Evolutionary conservation across 202 grass and related monocot genomes (phyloP).

Genomic region (Digitaria exilis): DNA sequence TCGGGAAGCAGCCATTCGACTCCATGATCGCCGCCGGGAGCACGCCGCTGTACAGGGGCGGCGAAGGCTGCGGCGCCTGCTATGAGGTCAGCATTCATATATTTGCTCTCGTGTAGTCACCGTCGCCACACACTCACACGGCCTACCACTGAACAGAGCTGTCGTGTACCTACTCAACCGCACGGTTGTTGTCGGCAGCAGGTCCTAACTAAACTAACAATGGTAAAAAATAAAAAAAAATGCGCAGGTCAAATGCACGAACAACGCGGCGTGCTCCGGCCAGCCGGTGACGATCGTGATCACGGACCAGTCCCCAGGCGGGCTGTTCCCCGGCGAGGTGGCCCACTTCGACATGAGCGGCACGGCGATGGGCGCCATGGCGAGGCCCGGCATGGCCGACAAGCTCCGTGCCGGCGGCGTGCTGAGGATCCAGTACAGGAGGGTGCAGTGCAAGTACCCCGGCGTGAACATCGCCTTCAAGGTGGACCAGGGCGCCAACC

Average conservation of each 20-base stretch:
- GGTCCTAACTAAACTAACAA: background rate
- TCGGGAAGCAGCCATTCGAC: slow-evolving; percentile 62
- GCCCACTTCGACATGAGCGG: slow-evolving; percentile 91
- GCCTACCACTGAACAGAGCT: background rate
- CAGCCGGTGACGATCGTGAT: slow-evolving; percentile 70
- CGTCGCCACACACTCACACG: background rate
- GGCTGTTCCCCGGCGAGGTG: slow-evolving; percentile 55
- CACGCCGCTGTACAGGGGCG: slow-evolving; percentile 63
- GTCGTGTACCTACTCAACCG: background rate
- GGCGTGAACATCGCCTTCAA: slow-evolving; percentile 71
- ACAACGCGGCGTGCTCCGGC: slow-evolving; percentile 59
- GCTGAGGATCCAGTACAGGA: slow-evolving; percentile 61
- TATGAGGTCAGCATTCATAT: slow-evolving; percentile 56
- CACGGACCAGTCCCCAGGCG: slow-evolving; percentile 71
- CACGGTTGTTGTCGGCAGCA: slow-evolving; percentile 17
- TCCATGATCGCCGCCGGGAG: slow-evolving; percentile 79
- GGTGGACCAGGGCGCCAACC: slow-evolving; percentile 80
- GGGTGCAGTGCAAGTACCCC: slow-evolving; percentile 81
- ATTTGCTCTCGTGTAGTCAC: background rate
- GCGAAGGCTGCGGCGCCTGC: slow-evolving; percentile 78
- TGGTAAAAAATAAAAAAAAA: background rate
- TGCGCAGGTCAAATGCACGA: slow-evolving; percentile 63
- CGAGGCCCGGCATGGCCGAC: slow-evolving; percentile 68
- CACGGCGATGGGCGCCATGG: slow-evolving; percentile 74
- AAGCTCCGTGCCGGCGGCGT: slow-evolving; percentile 58